A percentile compares a stretch with the other conserved stretches of the same genome.
Conservation (phyloP, 148 eudicot genomes). For the Fagopyrum esculentum region DNA sequence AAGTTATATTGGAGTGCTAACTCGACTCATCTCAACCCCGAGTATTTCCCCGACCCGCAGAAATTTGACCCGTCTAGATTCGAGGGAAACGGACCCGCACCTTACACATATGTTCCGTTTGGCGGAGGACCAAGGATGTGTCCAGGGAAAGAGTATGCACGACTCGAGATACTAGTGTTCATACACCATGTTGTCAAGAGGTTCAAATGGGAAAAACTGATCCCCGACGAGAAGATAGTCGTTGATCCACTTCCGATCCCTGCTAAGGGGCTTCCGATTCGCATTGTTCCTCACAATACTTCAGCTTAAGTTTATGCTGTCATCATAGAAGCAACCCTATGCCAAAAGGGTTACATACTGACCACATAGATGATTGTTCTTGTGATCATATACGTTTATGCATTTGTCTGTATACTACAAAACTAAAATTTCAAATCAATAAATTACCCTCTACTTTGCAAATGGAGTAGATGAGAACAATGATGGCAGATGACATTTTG, state of each 20-base stretch:
- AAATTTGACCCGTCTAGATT: conserved; percentile 17
- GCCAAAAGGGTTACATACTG: background rate
- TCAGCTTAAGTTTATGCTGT: background rate
- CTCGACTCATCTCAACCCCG: conserved; percentile 18
- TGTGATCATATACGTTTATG: background rate
- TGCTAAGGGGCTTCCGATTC: conserved; percentile 12
- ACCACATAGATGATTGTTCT: background rate
- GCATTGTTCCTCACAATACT: background rate
- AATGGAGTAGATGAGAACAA: background rate
- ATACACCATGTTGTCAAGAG: conserved; percentile 8
- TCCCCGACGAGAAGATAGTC: background rate
- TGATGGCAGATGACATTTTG: background rate
- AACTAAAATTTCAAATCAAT: no score
- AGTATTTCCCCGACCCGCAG: conserved; percentile 21
- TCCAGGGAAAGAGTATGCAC: conserved; percentile 4
- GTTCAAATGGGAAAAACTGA: conserved; percentile 13
- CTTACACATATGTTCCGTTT: conserved; percentile 9
- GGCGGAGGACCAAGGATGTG: conserved; percentile 10
- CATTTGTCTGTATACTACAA: no score
- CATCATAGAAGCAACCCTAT: background rate
- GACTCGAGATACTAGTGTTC: background rate
- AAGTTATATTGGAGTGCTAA: conserved; percentile 24
- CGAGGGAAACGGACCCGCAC: background rate
- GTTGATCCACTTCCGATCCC: conserved; percentile 2
- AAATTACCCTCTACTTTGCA: no score